phyloP scores from a whole-genome alignment of 1,284 basidiomycete species.

The Trichosporon ovoides region DNA sequence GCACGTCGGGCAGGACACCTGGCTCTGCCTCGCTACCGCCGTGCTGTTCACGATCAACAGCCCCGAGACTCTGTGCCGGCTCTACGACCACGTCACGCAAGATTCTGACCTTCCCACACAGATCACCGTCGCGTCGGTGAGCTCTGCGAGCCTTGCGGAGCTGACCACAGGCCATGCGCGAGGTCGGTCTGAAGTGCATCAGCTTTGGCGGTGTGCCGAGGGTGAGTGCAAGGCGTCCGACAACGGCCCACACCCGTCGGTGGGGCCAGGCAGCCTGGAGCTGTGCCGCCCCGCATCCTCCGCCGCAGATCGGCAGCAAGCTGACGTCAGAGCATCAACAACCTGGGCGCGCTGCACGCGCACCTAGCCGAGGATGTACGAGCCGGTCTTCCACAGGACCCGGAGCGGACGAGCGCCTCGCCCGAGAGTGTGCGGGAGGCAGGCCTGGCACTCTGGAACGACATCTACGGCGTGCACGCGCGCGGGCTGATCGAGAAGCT shows the following conservation, averaged over 20 bases:
- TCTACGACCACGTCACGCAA: slow-evolving; percentile 34
- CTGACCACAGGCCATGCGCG: slow-evolving; percentile 62
- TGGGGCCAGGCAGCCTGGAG: too few relatives aligned
- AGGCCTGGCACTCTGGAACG: slow-evolving; percentile 72
- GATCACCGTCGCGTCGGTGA: slow-evolving; percentile 25
- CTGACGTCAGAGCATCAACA: slow-evolving; percentile 61
- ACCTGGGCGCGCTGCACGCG: slow-evolving; percentile 65
- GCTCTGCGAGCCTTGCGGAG: neutral
- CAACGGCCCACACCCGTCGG: too few relatives aligned
- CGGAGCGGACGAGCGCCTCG: slow-evolving; percentile 54
- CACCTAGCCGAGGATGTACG: slow-evolving; percentile 72
- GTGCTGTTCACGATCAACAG: slow-evolving; percentile 42
- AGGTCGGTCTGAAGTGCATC: slow-evolving; percentile 86
- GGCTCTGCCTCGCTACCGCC: slow-evolving; percentile 36
- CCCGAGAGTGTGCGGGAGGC: neutral
- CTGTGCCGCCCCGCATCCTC: neutral
- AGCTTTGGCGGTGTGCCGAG: slow-evolving; percentile 74
- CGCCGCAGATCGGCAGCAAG: neutral
- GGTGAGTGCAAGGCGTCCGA: slow-evolving; percentile 50
- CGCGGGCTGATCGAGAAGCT: slow-evolving; percentile 86
- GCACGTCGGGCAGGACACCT: slow-evolving; percentile 21
- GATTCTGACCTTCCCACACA: slow-evolving; percentile 11
- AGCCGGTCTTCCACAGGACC: neutral
- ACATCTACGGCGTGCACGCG: slow-evolving; percentile 84
- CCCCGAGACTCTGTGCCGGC: slow-evolving; percentile 31